These are phyloP conservation scores for Phytopythium cucurbitacearum DNA, from an alignment of 352 stramenopile genomes.

Conservation along the genomic window DNA sequence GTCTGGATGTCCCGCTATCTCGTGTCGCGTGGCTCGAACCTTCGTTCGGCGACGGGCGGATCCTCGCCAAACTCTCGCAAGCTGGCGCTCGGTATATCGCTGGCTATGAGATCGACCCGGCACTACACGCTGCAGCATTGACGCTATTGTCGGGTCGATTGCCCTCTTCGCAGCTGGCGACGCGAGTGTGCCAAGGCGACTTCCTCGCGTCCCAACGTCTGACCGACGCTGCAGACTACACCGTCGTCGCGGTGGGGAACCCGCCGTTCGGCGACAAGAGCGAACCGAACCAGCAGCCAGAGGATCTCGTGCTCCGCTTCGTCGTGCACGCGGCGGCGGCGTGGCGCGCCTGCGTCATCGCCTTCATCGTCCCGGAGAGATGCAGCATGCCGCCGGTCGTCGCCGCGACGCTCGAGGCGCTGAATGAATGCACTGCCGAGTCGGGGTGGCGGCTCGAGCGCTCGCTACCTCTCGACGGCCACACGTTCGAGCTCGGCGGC, in stretches of 20 bases:
- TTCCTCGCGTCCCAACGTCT: slow-evolving; percentile 39
- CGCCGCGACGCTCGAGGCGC: slow-evolving; percentile 22
- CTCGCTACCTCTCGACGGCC: slow-evolving; percentile 28
- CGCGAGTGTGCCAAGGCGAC: slow-evolving; percentile 32
- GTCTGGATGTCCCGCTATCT: slow-evolving; percentile 2
- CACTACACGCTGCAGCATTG: slow-evolving; percentile 9
- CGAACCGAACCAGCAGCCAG: background rate
- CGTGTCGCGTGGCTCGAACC: slow-evolving; percentile 59
- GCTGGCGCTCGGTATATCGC: slow-evolving; percentile 36
- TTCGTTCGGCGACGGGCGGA: slow-evolving; percentile 63
- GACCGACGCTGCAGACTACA: slow-evolving; percentile 3
- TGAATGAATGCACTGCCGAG: slow-evolving; percentile 6
- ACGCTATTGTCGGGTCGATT: background rate
- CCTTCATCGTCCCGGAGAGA: slow-evolving; percentile 67
- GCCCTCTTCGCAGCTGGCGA: slow-evolving; percentile 4
- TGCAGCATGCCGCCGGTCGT: slow-evolving; percentile 42
- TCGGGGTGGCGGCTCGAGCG: slow-evolving; percentile 24
- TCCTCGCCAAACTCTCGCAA: slow-evolving; percentile 36
- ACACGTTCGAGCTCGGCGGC: slow-evolving; percentile 56
- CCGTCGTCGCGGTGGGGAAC: slow-evolving; percentile 56
- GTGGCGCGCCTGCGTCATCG: slow-evolving; percentile 50
- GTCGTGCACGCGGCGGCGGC: slow-evolving; percentile 35
- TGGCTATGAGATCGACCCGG: slow-evolving; percentile 57
- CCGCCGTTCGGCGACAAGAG: slow-evolving; percentile 53
- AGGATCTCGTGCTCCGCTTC: slow-evolving; percentile 55